Conservation (phyloP, 257 asterid genomes). For the Solanum chilense region DNA sequence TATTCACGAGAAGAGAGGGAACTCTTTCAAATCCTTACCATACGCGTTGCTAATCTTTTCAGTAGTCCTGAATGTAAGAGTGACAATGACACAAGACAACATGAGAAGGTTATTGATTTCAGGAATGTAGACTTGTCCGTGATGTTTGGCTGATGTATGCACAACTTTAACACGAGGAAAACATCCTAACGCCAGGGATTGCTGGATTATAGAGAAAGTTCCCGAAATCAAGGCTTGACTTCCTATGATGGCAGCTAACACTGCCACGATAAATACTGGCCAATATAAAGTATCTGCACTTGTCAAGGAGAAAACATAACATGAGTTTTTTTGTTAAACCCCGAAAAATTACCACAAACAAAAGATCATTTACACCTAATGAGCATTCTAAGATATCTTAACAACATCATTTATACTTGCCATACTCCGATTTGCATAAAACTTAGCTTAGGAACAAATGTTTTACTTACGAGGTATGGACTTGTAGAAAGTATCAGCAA, state of each 20-base stretch:
- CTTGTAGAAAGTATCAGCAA: constrained; percentile 25
- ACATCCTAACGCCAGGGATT: constrained; percentile 51
- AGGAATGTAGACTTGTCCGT: constrained; percentile 47
- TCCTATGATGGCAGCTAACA: constrained; percentile 36
- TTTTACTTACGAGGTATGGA: constrained; percentile 36
- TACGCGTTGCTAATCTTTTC: constrained; percentile 42
- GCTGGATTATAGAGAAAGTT: constrained; percentile 42
- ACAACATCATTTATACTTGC: background rate
- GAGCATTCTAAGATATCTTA: background rate
- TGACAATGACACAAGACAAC: constrained; percentile 37
- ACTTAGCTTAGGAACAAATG: background rate
- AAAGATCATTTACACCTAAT: background rate
- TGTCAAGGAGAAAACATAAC: background rate
- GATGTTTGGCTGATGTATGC: constrained; percentile 36
- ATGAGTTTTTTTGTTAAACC: background rate
- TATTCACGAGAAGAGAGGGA: background rate
- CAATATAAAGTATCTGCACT: constrained; percentile 36
- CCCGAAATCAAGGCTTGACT: constrained; percentile 59
- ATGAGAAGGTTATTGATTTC: constrained; percentile 43
- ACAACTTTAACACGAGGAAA: constrained; percentile 50
- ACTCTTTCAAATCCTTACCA: constrained; percentile 11
- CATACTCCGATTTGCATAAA: background rate
- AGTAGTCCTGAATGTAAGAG: constrained; percentile 33
- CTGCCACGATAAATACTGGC: constrained; percentile 51
- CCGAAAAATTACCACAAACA: background rate